A percentile compares a stretch with the other conserved stretches of the same genome.
phyloP scores from a whole-genome alignment of 495 filamentous ascomycete genomes.

The Hamigera avellanea region DNA sequence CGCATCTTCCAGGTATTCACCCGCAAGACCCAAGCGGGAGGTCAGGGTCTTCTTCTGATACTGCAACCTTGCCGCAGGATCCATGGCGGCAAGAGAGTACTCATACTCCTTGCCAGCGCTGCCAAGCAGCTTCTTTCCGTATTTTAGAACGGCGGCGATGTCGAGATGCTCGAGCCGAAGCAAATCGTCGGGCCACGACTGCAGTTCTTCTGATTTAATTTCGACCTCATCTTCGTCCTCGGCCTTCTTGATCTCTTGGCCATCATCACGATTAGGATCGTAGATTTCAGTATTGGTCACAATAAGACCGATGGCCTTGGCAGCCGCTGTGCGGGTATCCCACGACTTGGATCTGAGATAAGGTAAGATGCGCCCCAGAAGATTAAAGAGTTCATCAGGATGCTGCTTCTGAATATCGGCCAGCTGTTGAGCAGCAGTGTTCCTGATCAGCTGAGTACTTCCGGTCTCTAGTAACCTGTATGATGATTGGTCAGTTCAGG shows the following conservation, averaged over 20 bases:
- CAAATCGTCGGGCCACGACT: constrained; percentile 33
- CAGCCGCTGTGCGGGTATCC: constrained; percentile 86
- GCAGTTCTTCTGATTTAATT: constrained; percentile 20
- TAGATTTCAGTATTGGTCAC: constrained; percentile 77
- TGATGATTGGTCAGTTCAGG: constrained; percentile 18
- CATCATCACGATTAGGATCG: constrained; percentile 71
- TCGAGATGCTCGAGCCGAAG: constrained; percentile 69
- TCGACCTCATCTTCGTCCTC: constrained; percentile 42
- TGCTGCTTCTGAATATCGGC: constrained; percentile 96
- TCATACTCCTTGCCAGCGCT: constrained; percentile 76
- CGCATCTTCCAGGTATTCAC: constrained; percentile 78
- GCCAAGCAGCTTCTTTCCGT: constrained; percentile 70
- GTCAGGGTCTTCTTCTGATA: constrained; percentile 83
- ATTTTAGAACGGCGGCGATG: constrained; percentile 62
- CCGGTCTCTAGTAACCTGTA: constrained; percentile 86
- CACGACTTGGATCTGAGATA: constrained; percentile 87
- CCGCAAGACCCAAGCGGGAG: constrained; percentile 70
- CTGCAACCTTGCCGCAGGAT: constrained; percentile 66
- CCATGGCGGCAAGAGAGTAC: constrained; percentile 67
- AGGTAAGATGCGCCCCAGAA: constrained; percentile 89
- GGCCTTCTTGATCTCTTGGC: constrained; percentile 36
- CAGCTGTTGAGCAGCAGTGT: constrained; percentile 91
- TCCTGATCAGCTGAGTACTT: constrained; percentile 85
- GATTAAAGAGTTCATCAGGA: constrained; percentile 92
- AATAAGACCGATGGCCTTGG: constrained; percentile 87